A percentile compares a stretch with the other conserved stretches of the same genome.
phyloP scores from a whole-genome alignment of 352 stramenopile species.

The Phytophthora capsici region DNA sequence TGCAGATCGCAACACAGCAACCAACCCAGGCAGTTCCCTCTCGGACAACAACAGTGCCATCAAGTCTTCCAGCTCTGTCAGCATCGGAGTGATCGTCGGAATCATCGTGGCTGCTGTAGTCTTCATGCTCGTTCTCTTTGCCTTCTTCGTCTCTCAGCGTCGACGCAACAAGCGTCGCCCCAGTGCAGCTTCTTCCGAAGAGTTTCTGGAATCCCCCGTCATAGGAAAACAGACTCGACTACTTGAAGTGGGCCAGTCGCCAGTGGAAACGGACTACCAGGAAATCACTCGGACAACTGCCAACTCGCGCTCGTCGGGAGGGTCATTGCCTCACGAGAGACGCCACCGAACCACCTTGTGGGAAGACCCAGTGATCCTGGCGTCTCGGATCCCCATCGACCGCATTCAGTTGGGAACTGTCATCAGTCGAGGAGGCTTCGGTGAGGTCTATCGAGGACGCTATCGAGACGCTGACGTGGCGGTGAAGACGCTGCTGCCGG shows the following conservation, averaged over 20 bases:
- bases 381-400: constrained; percentile 47
- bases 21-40: constrained; percentile 13
- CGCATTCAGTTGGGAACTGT: constrained; percentile 37
- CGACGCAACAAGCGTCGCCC: constrained; percentile 16
- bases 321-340: constrained; percentile 10
- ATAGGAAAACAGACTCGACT: constrained; percentile 16
- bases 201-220: constrained; percentile 23
- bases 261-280: constrained; percentile 23
- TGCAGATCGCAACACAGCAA: neutral
- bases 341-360: constrained; percentile 23
- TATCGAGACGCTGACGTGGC: constrained; percentile 47
- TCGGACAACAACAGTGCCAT: constrained; percentile 6
- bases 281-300: constrained; percentile 22
- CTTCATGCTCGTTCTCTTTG: constrained; percentile 35
- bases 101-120: constrained; percentile 30
- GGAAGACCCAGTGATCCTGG: constrained; percentile 48
- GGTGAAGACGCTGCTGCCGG: constrained; percentile 48
- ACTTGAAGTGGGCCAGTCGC: constrained; percentile 12
- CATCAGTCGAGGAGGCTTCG: constrained; percentile 40
- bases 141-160: constrained; percentile 33
- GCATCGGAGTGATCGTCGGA: constrained; percentile 20
- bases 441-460: constrained; percentile 44
- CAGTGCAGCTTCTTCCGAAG: constrained; percentile 12
- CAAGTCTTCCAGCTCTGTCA: constrained; percentile 21
- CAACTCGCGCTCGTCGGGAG: constrained; percentile 22